phyloP scores from a whole-genome alignment of 2,329 filamentous ascomycete genomes.

The Cladobotryum protrusum region DNA sequence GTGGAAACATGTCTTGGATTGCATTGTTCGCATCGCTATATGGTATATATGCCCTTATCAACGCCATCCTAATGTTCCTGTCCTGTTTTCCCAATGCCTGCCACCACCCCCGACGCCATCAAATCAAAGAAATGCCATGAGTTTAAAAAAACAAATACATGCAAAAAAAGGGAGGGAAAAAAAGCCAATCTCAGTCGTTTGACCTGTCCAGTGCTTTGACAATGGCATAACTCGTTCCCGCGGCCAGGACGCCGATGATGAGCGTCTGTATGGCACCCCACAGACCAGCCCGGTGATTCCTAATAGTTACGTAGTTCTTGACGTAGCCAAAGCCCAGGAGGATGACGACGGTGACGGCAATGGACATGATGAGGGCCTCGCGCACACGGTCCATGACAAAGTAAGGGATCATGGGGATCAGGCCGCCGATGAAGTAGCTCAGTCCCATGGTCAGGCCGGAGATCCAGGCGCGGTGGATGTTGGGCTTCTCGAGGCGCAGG shows the following conservation, averaged over 20 bases:
- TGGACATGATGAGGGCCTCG: conserved; percentile 51
- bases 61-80: too few relatives aligned
- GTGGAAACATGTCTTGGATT: too few relatives aligned
- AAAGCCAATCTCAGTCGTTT: neutral
- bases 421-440: conserved; percentile 64
- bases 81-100: too few relatives aligned
- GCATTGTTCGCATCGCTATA: too few relatives aligned
- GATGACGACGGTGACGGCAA: conserved; percentile 54
- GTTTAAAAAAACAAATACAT: neutral
- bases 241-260: conserved; percentile 57
- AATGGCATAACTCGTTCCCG: conserved; percentile 58
- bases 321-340: conserved; percentile 59
- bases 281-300: conserved; percentile 46
- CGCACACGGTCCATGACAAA: conserved; percentile 47
- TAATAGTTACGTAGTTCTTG: conserved; percentile 51
- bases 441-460: conserved; percentile 61
- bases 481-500: conserved; percentile 40
- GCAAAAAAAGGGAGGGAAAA: neutral
- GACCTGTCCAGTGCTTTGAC: conserved; percentile 47
- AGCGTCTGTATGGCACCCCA: conserved; percentile 60
- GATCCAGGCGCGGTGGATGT: conserved; percentile 40
- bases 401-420: conserved; percentile 67
- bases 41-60: too few relatives aligned
- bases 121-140: neutral
- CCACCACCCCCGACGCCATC: neutral